These are phyloP conservation scores for Aspergillus bombycis DNA, from an alignment of 2,329 filamentous ascomycete species.

Conservation along the genomic window DNA sequence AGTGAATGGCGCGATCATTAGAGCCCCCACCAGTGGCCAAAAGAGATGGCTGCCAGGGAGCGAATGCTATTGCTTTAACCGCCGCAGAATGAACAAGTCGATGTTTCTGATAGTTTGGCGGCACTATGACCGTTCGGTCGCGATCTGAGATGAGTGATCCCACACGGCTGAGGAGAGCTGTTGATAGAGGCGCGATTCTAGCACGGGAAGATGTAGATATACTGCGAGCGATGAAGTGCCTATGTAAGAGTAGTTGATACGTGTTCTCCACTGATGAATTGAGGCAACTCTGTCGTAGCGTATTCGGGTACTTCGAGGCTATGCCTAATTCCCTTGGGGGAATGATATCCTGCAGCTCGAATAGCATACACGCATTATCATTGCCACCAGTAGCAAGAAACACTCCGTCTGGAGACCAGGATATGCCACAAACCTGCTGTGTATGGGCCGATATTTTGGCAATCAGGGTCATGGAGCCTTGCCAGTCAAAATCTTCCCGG, in stretches of 20 bases:
- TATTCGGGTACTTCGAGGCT: conserved; percentile 1
- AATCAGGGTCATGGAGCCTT: conserved; percentile 75
- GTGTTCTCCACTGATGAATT: conserved; percentile 26
- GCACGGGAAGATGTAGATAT: conserved; percentile 31
- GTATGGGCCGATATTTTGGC: conserved; percentile 76
- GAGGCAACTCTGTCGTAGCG: conserved; percentile 20
- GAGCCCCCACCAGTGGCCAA: conserved; percentile 90
- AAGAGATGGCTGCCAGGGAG: conserved; percentile 86
- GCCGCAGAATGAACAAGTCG: conserved; percentile 80
- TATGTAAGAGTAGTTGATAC: conserved; percentile 25
- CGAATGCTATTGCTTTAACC: conserved; percentile 96
- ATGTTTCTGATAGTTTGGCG: conserved; percentile 65
- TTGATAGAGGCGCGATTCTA: conserved; percentile 19
- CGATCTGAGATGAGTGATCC: conserved; percentile 33
- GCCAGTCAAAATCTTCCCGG: conserved; percentile 73
- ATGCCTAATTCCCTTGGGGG: conserved; percentile 19
- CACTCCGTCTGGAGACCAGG: conserved; percentile 77
- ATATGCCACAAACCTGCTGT: conserved; percentile 91
- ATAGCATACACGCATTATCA: conserved; percentile 85
- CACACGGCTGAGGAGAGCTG: conserved; percentile 28
- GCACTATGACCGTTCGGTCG: conserved; percentile 53
- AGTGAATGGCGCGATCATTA: conserved; percentile 94
- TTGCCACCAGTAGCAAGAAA: conserved; percentile 88
- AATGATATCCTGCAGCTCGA: conserved; percentile 66
- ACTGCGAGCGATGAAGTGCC: conserved; percentile 27